Conservation (phyloP, 108 stramenopile species). For the Pseudonitzschia pungens region DNA sequence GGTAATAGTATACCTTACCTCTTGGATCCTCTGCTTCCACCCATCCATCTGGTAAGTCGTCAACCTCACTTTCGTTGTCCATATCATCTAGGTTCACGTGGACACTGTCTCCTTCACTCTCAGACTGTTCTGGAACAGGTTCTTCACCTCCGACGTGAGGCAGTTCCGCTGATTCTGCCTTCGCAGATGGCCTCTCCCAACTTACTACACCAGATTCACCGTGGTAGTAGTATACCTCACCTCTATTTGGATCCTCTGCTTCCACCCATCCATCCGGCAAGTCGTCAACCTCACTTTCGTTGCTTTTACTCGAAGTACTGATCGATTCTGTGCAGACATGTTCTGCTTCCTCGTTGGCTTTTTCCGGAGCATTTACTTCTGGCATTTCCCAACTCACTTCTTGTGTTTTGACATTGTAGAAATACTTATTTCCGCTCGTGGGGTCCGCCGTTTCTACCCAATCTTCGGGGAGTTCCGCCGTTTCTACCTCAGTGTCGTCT, state of each 20-base stretch:
- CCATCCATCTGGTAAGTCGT: constrained; percentile 63
- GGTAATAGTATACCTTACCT: constrained; percentile 44
- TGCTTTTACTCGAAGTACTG: neutral
- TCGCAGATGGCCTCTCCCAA: constrained; percentile 62
- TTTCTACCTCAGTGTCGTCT: neutral
- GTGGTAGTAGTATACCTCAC: constrained; percentile 51
- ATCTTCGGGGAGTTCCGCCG: neutral
- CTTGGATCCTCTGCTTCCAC: constrained; percentile 46
- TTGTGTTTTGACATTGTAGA: constrained; percentile 40
- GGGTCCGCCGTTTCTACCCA: constrained; percentile 61
- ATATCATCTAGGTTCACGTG: neutral
- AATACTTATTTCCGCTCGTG: constrained; percentile 51
- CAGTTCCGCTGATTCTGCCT: neutral
- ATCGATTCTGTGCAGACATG: neutral
- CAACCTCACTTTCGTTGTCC: constrained; percentile 1
- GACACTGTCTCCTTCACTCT: neutral
- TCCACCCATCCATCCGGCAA: constrained; percentile 46
- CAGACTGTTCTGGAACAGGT: too few relatives aligned
- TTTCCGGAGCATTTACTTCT: neutral
- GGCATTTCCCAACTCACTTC: constrained; percentile 40
- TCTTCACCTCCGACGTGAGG: neutral
- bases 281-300: constrained; percentile 26
- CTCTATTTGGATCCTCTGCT: constrained; percentile 30
- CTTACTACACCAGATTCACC: constrained; percentile 36
- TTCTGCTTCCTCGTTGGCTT: neutral